phyloP scores from a whole-genome alignment of 768 basidiomycete genomes.

The Amanita molliuscula region DNA sequence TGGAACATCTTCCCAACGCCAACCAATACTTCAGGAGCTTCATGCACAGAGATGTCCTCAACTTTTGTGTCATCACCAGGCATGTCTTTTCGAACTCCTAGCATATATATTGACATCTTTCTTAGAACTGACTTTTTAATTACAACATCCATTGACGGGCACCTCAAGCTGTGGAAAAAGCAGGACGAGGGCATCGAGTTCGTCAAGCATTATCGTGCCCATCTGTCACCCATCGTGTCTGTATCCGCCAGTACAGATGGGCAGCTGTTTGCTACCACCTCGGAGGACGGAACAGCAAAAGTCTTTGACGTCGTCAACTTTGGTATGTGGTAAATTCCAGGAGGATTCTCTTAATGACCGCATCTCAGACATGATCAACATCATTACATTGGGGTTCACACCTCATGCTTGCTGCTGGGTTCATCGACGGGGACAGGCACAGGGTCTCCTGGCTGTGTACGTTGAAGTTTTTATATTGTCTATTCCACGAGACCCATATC shows the following conservation, averaged over 20 bases:
- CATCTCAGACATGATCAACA: conserved; percentile 92
- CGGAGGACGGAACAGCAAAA: conserved; percentile 87
- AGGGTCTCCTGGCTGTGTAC: conserved; percentile 82
- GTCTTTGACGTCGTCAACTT: conserved; percentile 98
- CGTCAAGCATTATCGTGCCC: conserved; percentile 96
- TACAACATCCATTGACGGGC: conserved; percentile 91
- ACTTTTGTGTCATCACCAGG: conserved; percentile 85
- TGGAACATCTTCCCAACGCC: conserved; percentile 84
- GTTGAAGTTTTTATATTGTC: conserved; percentile 12
- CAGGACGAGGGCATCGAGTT: conserved; percentile 94
- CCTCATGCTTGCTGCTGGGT: conserved; percentile 95
- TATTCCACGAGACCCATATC: not conserved
- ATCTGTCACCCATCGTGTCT: conserved; percentile 65
- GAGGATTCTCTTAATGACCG: not conserved
- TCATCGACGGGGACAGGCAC: conserved; percentile 79
- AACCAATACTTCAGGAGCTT: conserved; percentile 97
- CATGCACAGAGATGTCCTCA: conserved; percentile 93
- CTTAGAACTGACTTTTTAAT: conserved; percentile 87
- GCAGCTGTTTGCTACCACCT: conserved; percentile 81
- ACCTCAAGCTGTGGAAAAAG: conserved; percentile 99
- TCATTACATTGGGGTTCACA: conserved; percentile 78
- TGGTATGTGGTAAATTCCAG: conserved; percentile 40
- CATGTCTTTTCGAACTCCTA: conserved; percentile 24
- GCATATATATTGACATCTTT: not conserved
- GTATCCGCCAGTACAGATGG: conserved; percentile 90